Conservation (phyloP, 225 moss, liverwort and hornwort species). For the Asterella californica region DNA sequence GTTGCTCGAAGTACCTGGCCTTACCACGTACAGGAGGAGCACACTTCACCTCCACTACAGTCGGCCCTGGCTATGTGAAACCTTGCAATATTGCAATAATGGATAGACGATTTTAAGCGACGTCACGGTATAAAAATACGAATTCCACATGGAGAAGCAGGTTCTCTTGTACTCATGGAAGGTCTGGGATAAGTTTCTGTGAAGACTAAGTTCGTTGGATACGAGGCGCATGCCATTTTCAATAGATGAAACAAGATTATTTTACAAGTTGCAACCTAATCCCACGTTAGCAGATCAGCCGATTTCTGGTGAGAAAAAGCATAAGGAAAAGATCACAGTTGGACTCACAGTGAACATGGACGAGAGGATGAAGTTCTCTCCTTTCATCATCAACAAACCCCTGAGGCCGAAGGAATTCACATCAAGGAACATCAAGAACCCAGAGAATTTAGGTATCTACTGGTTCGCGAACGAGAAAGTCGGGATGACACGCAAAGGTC, state of each 20-base stretch:
- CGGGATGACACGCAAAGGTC: background rate
- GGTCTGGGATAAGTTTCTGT: background rate
- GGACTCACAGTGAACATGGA: background rate
- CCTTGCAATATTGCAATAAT: too few relatives aligned
- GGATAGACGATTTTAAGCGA: background rate
- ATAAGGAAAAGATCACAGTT: background rate
- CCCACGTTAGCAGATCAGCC: background rate
- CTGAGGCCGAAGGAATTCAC: background rate
- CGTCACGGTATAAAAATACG: background rate
- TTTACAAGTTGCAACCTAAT: constrained; percentile 1
- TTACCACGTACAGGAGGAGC: too few relatives aligned
- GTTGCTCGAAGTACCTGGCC: too few relatives aligned
- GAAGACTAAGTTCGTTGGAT: background rate
- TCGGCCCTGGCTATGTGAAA: too few relatives aligned
- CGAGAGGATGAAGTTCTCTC: background rate
- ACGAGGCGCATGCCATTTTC: background rate
- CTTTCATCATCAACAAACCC: background rate
- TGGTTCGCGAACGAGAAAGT: background rate
- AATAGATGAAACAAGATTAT: constrained; percentile 1
- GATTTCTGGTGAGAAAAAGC: background rate
- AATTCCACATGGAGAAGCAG: background rate
- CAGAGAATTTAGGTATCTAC: constrained; percentile 11
- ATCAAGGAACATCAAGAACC: background rate
- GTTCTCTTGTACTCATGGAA: background rate
- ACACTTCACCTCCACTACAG: too few relatives aligned